These are phyloP conservation scores for Kurtzmaniella quercitrusa DNA, from an alignment of 1,139 yeast genomes.

Conservation along the genomic window DNA sequence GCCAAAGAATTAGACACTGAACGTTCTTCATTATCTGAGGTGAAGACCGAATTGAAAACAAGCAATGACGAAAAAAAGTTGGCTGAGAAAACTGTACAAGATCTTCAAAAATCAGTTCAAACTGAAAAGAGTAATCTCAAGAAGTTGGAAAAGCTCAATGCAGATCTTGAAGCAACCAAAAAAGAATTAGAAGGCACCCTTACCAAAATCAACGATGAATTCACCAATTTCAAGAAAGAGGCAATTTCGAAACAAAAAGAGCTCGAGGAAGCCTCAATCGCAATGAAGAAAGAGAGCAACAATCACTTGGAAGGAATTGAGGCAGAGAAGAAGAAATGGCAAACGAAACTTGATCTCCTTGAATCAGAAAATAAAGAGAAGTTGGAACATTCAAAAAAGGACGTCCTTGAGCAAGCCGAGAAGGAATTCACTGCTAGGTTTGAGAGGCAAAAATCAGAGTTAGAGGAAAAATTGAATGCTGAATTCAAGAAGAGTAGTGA, in stretches of 20 bases:
- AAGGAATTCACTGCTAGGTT: neutral
- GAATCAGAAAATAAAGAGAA: slow-evolving; percentile 3
- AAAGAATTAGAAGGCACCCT: slow-evolving; percentile 4
- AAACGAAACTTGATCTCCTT: neutral
- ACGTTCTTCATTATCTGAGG: neutral
- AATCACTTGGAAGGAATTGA: slow-evolving; percentile 2
- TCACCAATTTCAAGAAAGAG: slow-evolving; percentile 8
- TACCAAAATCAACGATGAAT: slow-evolving; percentile 13
- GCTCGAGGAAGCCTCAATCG: neutral
- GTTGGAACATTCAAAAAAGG: neutral
- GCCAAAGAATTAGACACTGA: slow-evolving; percentile 3
- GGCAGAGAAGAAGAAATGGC: slow-evolving; percentile 2
- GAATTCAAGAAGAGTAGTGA: neutral
- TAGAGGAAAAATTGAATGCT: slow-evolving; percentile 4
- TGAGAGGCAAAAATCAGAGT: neutral
- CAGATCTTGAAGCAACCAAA: neutral
- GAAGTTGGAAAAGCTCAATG: slow-evolving; percentile 1
- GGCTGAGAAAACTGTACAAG: neutral
- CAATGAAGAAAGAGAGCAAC: neutral
- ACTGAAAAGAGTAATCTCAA: neutral
- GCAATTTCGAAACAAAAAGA: slow-evolving; percentile 3
- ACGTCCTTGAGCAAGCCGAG: neutral
- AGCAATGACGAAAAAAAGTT: slow-evolving; percentile 1
- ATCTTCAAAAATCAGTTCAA: neutral
- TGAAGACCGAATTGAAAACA: neutral